Conservation (phyloP, 768 basidiomycete genomes). For the Boletus tomentosulus region DNA sequence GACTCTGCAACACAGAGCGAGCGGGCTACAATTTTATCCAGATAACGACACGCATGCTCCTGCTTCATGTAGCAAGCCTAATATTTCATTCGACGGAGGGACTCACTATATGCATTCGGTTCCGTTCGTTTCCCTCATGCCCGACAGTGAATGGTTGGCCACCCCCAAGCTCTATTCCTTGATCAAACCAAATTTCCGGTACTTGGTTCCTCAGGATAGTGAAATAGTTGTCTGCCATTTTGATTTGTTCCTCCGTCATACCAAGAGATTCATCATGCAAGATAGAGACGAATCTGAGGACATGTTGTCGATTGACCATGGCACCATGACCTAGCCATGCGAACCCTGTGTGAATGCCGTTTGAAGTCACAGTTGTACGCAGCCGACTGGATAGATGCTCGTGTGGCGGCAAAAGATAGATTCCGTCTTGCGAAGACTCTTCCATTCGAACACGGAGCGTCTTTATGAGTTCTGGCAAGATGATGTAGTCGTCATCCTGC, state of each 20-base stretch:
- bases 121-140: constrained; percentile 52
- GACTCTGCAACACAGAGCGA: neutral
- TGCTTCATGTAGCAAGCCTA: constrained; percentile 19
- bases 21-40: constrained; percentile 33
- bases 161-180: constrained; percentile 56
- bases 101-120: constrained; percentile 56
- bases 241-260: constrained; percentile 44
- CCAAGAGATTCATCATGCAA: constrained; percentile 36
- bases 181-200: constrained; percentile 62
- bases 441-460: constrained; percentile 42
- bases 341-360: constrained; percentile 49
- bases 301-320: constrained; percentile 43
- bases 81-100: neutral
- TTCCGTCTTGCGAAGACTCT: constrained; percentile 24
- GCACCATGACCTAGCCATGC: constrained; percentile 68
- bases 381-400: constrained; percentile 55
- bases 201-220: constrained; percentile 51
- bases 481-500: constrained; percentile 68
- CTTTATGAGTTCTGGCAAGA: constrained; percentile 53
- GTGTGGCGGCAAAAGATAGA: constrained; percentile 58
- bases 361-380: constrained; percentile 37
- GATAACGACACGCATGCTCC: constrained; percentile 43
- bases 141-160: constrained; percentile 63
- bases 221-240: constrained; percentile 73
- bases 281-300: constrained; percentile 46